Base-by-base conservation (phyloP, 2,329 filamentous ascomycete species). In the Trichoderma atrobrunneum region DNA sequence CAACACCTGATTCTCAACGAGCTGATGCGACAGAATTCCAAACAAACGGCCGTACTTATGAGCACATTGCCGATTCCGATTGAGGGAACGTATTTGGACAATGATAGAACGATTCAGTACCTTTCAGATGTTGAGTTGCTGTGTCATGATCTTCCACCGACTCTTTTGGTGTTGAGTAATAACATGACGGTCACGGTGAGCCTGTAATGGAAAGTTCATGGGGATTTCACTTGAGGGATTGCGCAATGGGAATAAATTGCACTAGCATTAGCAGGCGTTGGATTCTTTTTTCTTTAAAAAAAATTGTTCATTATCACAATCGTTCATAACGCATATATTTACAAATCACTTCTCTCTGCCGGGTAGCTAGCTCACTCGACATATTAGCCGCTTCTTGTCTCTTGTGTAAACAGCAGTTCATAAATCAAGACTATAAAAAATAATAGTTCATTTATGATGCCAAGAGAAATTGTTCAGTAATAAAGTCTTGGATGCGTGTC, bases 1-100 rank as follows among this genome's bases (percentile, higher is more conserved):
- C 94, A 97, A 79, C 93, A 97, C 80, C 82, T 97, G 43, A 95
- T 97, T 32, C 82, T 97, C 18, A 97, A 97, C 79, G 93, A 97
- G 80, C 83, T 97, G 75, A 94, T 97, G 84, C 85, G 87, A 3
- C 85, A 87, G 72, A 84, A 93, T 73, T 93, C 91, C 75, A 80
- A 80, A 51, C 86, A 92, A 24, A 93, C 94, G 1, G 93, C 93
- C 0, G 93, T 97, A 0, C 82, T 96, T 18, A 91, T 97, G 76
- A 97, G 92, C 1, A 97, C 94, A 28, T 83, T 97, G 51, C 94
- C 94, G 1, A 93, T 93, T 67, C 94, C 94, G 0, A 85, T 90
- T 10, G 92, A 95, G 74, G 93, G 93, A 0, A 97, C 93, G 0
- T 90, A 89, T 77, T 83, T 87, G 72, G 92, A 90, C 74, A 92